Conservation (phyloP, 208 protist species). For the Crithidia bombi region DNA sequence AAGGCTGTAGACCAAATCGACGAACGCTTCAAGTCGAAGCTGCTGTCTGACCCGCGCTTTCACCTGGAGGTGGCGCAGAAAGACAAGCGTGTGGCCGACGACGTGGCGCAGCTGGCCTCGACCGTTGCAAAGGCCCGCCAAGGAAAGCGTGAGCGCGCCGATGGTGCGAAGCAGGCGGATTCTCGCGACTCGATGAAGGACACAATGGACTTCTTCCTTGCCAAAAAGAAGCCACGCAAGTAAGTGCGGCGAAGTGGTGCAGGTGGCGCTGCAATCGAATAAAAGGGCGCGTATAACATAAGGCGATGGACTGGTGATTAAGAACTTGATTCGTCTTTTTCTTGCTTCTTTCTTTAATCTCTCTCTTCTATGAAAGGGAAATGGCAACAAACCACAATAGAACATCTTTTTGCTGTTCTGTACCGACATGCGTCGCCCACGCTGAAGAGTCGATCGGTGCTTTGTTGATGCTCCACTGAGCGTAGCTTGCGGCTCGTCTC, state of each 20-base stretch:
- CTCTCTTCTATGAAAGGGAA: too few species aligned
- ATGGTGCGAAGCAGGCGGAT: constrained; percentile 1
- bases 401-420: too few species aligned
- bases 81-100: constrained; percentile 66
- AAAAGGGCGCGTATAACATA: too few species aligned
- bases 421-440: too few species aligned
- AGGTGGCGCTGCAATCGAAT: too few species aligned
- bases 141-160: constrained; percentile 31
- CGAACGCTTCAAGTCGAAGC: constrained; percentile 77
- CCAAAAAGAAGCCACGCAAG: constrained; percentile 30
- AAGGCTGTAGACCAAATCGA: constrained; percentile 66
- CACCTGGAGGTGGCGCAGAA: constrained; percentile 80
- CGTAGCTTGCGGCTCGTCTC: too few species aligned
- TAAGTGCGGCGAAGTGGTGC: not conserved
- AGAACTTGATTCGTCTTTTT: too few species aligned
- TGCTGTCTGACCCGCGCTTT: constrained; percentile 87
- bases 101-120: constrained; percentile 71
- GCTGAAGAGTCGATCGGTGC: too few species aligned
- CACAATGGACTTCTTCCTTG: constrained; percentile 80
- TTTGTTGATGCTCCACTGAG: too few species aligned
- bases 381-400: too few species aligned
- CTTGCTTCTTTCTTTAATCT: too few species aligned
- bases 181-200: constrained; percentile 30
- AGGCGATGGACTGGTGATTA: too few species aligned
- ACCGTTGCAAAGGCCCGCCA: constrained; percentile 75